phyloP scores from a whole-genome alignment of 495 filamentous ascomycete genomes.

The Daldinia decipiens region DNA sequence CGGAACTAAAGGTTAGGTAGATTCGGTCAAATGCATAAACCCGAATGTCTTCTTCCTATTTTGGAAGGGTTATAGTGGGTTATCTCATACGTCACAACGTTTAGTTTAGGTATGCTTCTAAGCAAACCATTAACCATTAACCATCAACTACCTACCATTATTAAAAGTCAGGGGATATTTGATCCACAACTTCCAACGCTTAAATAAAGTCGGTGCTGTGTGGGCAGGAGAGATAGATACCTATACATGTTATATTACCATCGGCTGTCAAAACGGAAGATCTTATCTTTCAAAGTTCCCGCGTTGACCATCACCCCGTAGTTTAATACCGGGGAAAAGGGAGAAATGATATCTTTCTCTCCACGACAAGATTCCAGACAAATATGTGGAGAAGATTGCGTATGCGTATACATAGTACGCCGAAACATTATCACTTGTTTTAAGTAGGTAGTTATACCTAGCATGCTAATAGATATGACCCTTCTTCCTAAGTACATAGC shows the following conservation, averaged over 20 bases:
- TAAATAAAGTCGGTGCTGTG: neutral
- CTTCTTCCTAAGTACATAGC: too few species aligned
- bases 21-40: neutral
- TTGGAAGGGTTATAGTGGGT: neutral
- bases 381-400: conserved; percentile 42
- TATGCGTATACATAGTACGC: too few species aligned
- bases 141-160: too few species aligned
- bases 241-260: neutral
- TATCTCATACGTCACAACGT: conserved; percentile 2
- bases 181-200: neutral
- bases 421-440: conserved; percentile 8
- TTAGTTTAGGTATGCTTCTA: neutral
- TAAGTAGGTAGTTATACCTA: too few species aligned
- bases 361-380: conserved; percentile 11
- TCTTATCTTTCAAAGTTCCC: conserved; percentile 31
- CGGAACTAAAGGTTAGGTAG: neutral
- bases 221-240: neutral
- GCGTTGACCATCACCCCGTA: conserved; percentile 27
- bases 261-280: conserved; percentile 18
- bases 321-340: conserved; percentile 17
- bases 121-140: neutral
- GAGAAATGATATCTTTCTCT: conserved; percentile 13
- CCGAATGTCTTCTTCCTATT: neutral
- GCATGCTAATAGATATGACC: conserved; percentile 4
- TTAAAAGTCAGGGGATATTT: neutral